Evolutionary conservation across 805 yeast genomes (phyloP), one percentile per base, ranked within the genome.

Genomic region (Diddensiella caesifluorescens): DNA sequence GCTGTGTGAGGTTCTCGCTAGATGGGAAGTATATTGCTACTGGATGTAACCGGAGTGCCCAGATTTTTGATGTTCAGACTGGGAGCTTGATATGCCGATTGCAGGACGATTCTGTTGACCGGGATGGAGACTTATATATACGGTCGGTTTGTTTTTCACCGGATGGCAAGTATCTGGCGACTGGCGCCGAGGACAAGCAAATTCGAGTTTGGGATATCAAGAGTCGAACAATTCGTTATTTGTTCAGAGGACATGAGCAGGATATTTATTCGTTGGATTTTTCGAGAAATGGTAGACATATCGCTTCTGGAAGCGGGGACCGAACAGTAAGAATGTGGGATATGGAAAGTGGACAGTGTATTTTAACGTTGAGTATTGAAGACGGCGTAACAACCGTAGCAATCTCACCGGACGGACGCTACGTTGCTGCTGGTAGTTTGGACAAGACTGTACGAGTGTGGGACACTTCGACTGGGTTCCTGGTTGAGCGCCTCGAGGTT

Each of bases 331-430:
- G 96, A 61, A 83, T 92, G 58, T 90, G 98, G 98, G 96, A 90
- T 64, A 75, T 89, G 60, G 78, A 84, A 54, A 75, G 87, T 29
- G 92, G 95, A 19, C 88, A 85, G 67, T 86, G 95, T 62, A 79
- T 88, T 18, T 72, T 88, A 57, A 88, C 95, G 35, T 71, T 90
- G 51, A 77, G 88, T 13, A 89, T 90, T 55, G 97, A 90, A 65
- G 97, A 90, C 62, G 98, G 98, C 54, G 97, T 90, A 41, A 90
- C 98, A 42, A 90, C 98, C 0, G 97, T 90, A 35, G 95, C 97
- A 16, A 90, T 90, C 31, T 85, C 95, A 5, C 97, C 97, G 38
- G 95, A 90, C 63, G 96, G 97, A 29, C 78, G 81, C 54, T 77
- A 80, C 55, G 87, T 92, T 55, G 97, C 97, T 29, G 97, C 97